Evolutionary conservation across 805 yeast genomes (phyloP), one percentile per base, ranked within the genome.

Genomic region (Kluyveromyces aestuarii): DNA sequence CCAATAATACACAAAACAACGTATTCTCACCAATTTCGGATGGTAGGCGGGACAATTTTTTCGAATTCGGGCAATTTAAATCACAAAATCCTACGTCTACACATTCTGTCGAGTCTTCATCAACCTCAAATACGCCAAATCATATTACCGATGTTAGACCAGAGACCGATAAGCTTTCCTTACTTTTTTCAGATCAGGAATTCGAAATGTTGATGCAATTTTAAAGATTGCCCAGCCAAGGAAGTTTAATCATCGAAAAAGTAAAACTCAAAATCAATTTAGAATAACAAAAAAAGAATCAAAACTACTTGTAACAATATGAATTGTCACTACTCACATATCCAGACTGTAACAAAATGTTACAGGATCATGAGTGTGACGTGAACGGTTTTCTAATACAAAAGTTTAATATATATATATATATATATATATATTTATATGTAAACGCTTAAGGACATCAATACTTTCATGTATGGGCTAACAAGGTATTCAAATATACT

Each of bases 121-220:
- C 35, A 6, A 21, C 45, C 2, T 11, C 21, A 19, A 36, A 38
- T 21, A 43, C 45, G 21, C 45, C 45, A 6, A 30, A 38, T 16
- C 27, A 19, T 6, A 37, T 27, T 2, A 17, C 36, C 8, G 45
- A 43, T 21, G 45, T 45, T 33, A 45, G 41, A n/a, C 41, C 43
- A 5, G 51, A 49, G 8, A 49, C 51, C 1, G 51, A 49, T 25
- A 49, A 49, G 37, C 27, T 49, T 6, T 45, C 40, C 9, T 25
- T 49, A n/a, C 37, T 49, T 11, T 49, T 49, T 43, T 37, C 46
- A 21, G 51, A 49, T 35, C 47, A 45, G 19, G 51, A 49, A 41
- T 40, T 49, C 11, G 51, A 49, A 18, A 37, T 49, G 37, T 37
- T 49, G 25, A 39, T 45, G 27, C 48, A 49, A 19, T 49, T 49